Base-by-base conservation (phyloP, 495 filamentous ascomycete species). In the Penicillium soppii region DNA sequence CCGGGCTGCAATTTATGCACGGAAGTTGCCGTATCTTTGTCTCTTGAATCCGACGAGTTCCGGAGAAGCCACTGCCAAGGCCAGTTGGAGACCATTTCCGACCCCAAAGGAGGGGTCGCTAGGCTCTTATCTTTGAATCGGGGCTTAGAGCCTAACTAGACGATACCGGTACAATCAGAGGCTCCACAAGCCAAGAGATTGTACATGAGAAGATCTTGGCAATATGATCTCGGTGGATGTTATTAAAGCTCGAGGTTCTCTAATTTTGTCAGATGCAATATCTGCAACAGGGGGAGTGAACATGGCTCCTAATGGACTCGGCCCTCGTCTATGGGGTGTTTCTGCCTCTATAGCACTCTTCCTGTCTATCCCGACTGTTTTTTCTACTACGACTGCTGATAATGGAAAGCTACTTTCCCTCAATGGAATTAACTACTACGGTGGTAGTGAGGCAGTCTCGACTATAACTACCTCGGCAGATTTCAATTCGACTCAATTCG, bases 351-450 rank as follows among this genome's bases (percentile, higher is more conserved):
- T 47, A 19, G 3, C 30, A 21, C 25, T 49, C n/a, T 15, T 45
- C 16, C 10, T 41, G 2, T 17, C 35, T 22, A 17, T 6, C 5
- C 17, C 45, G 4, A 26, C 23, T 16, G 27, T 30, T 12, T 20
- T 21, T 12, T 13, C 75, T 6, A 43, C 41, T 30, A 12, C 74
- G 3, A 50, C 22, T 30, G 7, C 45, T 15, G 54, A 82, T 5
- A 75, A 67, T 7, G 75, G 75, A 22, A 60, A 66, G 8, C 68
- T 76, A 0, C 62, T 75, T 15, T 57, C 56, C 1, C 41, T 79
- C 38, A 68, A 78, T 56, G 62, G 63, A 22, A 62, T 79, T 26
- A 52, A 65, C 15, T 79, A 77, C 50, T 79, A 69, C 43, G 57
- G 73, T 13, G 61, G 56, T 22, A 56, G 56, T 5, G 44, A 53